Evolutionary conservation across 2,329 filamentous ascomycete species (phyloP).

Genomic region (Colletotrichum tanaceti): DNA sequence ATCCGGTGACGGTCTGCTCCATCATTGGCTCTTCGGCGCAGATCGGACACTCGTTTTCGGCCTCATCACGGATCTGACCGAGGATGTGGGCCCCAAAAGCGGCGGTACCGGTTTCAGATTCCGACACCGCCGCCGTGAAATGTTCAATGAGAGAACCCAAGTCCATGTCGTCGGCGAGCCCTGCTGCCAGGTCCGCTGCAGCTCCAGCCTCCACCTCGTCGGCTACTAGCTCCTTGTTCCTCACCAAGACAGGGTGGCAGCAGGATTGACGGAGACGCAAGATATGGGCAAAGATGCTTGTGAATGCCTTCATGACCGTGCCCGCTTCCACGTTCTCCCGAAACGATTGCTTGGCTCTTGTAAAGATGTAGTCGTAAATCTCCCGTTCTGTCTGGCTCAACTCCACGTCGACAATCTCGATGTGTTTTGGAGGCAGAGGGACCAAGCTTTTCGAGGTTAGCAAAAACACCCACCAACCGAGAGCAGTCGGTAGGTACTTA

Average conservation of each 20-base stretch:
- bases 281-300: conserved; percentile 97
- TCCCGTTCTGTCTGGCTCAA: conserved; percentile 86
- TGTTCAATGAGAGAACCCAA: conserved; percentile 84
- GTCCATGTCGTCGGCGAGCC: conserved; percentile 95
- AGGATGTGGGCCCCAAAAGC: conserved; percentile 87
- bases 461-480: neutral
- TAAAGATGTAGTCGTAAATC: conserved; percentile 92
- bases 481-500: conserved; percentile 44
- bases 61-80: conserved; percentile 90
- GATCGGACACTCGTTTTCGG: conserved; percentile 89
- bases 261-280: conserved; percentile 91
- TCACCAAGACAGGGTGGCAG: conserved; percentile 90
- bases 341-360: conserved; percentile 84
- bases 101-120: conserved; percentile 69
- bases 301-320: conserved; percentile 94
- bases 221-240: conserved; percentile 84
- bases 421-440: conserved; percentile 79
- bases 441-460: conserved; percentile 65
- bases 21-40: conserved; percentile 97
- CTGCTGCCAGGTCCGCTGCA: conserved; percentile 81
- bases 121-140: conserved; percentile 78
- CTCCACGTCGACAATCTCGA: conserved; percentile 90
- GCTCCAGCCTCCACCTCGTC: conserved; percentile 88
- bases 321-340: conserved; percentile 89
- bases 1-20: conserved; percentile 92